Percentiles rank a stretch among this genome's conserved stretches.
Conservation (phyloP, 768 basidiomycete species). For the Peribolospora baueri region DNA sequence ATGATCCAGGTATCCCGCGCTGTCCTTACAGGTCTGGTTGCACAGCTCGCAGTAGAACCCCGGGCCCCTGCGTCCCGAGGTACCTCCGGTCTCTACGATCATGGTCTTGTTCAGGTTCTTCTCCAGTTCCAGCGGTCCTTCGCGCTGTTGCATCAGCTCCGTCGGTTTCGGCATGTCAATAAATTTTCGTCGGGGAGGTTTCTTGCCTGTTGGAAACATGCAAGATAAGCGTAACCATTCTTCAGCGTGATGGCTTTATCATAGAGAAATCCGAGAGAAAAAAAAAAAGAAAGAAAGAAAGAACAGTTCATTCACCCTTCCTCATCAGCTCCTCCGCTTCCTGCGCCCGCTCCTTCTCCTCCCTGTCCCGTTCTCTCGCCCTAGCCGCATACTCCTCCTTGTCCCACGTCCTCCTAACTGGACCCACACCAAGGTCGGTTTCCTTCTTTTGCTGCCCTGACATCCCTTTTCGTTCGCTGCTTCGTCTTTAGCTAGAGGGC, state of each 20-base stretch:
- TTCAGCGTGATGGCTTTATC: not conserved
- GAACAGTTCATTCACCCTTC: constrained; percentile 33
- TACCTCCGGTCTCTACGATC: constrained; percentile 45
- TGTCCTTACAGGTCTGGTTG: constrained; percentile 77
- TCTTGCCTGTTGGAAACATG: constrained; percentile 38
- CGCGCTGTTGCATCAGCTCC: constrained; percentile 72
- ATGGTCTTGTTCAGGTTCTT: constrained; percentile 89
- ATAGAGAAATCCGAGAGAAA: not conserved
- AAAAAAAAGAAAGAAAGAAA: not conserved
- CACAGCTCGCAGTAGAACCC: constrained; percentile 88
- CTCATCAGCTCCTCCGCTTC: constrained; percentile 63
- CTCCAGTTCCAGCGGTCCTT: constrained; percentile 60
- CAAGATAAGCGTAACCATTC: not conserved
- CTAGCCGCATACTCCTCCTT: constrained; percentile 66
- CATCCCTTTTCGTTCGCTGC: no score
- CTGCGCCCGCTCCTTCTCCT: constrained; percentile 58
- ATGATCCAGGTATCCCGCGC: constrained; percentile 78
- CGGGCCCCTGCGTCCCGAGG: constrained; percentile 38
- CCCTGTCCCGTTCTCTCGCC: constrained; percentile 47
- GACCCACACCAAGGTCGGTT: not conserved
- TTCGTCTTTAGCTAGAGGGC: no score
- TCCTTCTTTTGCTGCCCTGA: no score
- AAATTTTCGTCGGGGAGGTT: constrained; percentile 14
- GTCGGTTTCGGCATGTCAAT: constrained; percentile 81
- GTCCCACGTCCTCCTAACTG: constrained; percentile 62